Evolutionary conservation across 495 filamentous ascomycete genomes (phyloP), one percentile per base, ranked within the genome.

Genomic region (Neurospora sp.): DNA sequence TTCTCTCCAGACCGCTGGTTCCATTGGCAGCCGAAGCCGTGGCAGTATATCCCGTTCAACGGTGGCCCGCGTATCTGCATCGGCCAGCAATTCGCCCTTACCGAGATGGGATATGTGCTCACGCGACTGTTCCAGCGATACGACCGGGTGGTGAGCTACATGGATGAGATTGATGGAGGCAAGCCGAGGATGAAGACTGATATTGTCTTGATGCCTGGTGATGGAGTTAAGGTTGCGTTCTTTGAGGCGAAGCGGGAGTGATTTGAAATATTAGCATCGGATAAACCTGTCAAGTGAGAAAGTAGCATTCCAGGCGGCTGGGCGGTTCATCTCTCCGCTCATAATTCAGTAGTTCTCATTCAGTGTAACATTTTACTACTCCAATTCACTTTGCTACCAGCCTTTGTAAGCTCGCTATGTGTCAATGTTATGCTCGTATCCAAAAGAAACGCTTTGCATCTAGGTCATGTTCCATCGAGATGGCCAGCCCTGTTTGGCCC

Each of bases 11-110:
- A 95, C 72, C 85, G 93, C 37, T 97, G 94, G 94, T 85, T 82
- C 48, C 71, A 73, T 40, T 94, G 92, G 92, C 88, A 87, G 78
- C 89, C 88, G 0, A 85, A 83, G 81, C 82, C 84, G 31, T 91
- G 90, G 90, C 90, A 91, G 71, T 95, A 91, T 81, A 83, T 95
- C 12, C 91, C 92, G 2, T 95, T 96, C 81, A 93, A 93, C 76
- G 91, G 91, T 27, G 92, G 94, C 0, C 92, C 93, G 44, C 85
- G 94, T 44, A 95, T 97, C 72, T 98, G 94, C 81, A 89, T 97
- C 77, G 94, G 94, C 11, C 94, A 92, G 88, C 85, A 89, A 87
- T 92, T 85, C 73, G 93, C 93, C n/a, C 86, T 96, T 31, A 93
- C 93, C 1, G 93, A 95, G 84, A 92, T 92, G 70, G 88, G 86